Conservation (phyloP, 2,329 filamentous ascomycete species). For the Neoscytalidium dimidiatum region DNA sequence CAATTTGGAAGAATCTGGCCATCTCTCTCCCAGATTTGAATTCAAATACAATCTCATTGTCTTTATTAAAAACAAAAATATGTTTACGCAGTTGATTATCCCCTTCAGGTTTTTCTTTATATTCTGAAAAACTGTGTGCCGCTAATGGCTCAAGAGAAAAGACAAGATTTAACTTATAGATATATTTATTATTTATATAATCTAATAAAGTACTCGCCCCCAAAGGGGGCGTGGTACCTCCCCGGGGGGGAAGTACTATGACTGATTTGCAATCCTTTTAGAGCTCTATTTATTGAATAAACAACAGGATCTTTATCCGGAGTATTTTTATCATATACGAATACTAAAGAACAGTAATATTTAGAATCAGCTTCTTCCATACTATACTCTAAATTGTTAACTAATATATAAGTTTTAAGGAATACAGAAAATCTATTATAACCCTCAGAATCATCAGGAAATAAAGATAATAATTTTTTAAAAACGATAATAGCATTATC, state of each 20-base stretch:
- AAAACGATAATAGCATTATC: too few species aligned
- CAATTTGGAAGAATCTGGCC: not conserved
- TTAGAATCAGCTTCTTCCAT: not conserved
- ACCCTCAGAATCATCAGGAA: not conserved
- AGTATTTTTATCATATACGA: not conserved
- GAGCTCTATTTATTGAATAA: too few species aligned
- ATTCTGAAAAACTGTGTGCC: too few species aligned
- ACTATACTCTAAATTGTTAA: not conserved
- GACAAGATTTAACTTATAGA: too few species aligned
- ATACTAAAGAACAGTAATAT: not conserved
- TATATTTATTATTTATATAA: too few species aligned
- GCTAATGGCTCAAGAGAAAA: too few species aligned
- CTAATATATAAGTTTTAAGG: not conserved
- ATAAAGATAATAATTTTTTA: conserved; percentile 23
- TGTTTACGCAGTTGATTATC: not conserved
- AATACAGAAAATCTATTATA: not conserved
- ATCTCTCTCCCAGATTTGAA: not conserved
- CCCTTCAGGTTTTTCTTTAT: not conserved
- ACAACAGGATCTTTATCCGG: too few species aligned
- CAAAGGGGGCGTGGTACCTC: too few species aligned
- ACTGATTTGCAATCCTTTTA: too few species aligned
- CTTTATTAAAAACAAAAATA: not conserved
- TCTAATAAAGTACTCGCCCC: too few species aligned
- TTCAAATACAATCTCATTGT: not conserved
- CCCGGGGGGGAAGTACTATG: too few species aligned